phyloP scores from a whole-genome alignment of 257 asterid genomes.

The Solanum stenotomum region DNA sequence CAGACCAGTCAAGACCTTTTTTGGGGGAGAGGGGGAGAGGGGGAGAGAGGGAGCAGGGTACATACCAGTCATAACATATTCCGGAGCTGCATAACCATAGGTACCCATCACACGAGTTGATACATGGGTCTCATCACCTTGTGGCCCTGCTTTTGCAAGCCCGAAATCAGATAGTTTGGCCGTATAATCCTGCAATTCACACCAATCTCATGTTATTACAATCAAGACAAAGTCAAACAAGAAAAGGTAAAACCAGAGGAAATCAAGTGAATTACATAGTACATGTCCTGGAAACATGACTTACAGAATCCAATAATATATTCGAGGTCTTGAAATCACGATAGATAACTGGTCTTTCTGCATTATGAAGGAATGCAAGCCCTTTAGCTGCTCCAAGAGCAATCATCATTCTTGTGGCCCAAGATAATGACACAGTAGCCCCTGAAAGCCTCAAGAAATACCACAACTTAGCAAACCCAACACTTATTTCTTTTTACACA shows the following conservation, averaged over 20 bases:
- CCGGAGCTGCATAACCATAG: conserved; percentile 99
- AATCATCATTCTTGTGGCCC: conserved; percentile 97
- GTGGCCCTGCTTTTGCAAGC: conserved; percentile 99
- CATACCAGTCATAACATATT: conserved; percentile 98
- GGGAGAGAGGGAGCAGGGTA: neutral
- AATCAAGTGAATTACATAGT: neutral
- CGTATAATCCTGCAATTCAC: conserved; percentile 67
- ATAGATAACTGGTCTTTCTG: conserved; percentile 95
- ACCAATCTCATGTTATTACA: neutral
- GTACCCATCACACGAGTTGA: conserved; percentile 99
- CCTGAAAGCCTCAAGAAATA: conserved; percentile 72
- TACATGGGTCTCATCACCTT: conserved; percentile 98
- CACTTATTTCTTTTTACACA: neutral
- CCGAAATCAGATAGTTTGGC: conserved; percentile 99
- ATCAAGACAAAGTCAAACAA: neutral
- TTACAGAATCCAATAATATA: conserved; percentile 85
- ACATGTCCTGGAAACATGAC: conserved; percentile 13
- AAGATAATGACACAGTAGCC: conserved; percentile 73
- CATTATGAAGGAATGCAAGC: conserved; percentile 96
- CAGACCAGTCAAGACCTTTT: neutral
- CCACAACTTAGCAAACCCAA: conserved; percentile 30
- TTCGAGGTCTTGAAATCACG: conserved; percentile 98
- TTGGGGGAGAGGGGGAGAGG: neutral
- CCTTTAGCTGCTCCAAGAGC: conserved; percentile 99
- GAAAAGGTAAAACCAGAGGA: neutral